These are phyloP conservation scores for Vachellia collinsii DNA, from an alignment of 306 rosid genomes.

Conservation along the genomic window DNA sequence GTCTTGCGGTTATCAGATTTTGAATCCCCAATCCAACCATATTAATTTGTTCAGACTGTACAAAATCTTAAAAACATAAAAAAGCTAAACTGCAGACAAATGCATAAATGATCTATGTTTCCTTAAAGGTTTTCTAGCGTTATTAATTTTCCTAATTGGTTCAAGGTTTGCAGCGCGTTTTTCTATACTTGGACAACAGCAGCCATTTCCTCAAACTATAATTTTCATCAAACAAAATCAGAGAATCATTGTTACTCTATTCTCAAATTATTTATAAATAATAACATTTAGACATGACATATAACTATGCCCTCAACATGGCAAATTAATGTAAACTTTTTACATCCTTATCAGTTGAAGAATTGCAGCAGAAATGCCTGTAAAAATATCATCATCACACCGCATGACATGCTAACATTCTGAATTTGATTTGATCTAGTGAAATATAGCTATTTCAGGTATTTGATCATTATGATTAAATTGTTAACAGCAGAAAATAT, in stretches of 20 bases:
- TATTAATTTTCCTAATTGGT: background rate
- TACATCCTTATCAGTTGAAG: background rate
- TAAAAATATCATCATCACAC: background rate
- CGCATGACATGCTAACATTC: background rate
- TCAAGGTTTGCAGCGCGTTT: background rate
- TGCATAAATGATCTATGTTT: background rate
- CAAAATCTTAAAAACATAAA: background rate
- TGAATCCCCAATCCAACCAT: background rate
- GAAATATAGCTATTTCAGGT: background rate
- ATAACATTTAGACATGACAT: background rate
- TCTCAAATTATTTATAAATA: background rate
- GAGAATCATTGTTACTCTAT: background rate
- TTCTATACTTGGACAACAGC: background rate
- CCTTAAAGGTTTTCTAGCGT: background rate
- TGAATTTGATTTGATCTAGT: background rate
- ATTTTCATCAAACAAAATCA: background rate
- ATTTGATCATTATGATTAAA: background rate
- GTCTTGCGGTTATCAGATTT: background rate
- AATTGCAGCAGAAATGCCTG: background rate
- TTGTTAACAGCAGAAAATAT: background rate
- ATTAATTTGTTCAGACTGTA: background rate
- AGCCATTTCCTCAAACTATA: background rate
- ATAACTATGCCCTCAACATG: background rate
- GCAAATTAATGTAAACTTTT: background rate
- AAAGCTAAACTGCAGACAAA: background rate